Evolutionary conservation across 257 asterid species (phyloP).

Genomic region (Thymus quinquecostatus): DNA sequence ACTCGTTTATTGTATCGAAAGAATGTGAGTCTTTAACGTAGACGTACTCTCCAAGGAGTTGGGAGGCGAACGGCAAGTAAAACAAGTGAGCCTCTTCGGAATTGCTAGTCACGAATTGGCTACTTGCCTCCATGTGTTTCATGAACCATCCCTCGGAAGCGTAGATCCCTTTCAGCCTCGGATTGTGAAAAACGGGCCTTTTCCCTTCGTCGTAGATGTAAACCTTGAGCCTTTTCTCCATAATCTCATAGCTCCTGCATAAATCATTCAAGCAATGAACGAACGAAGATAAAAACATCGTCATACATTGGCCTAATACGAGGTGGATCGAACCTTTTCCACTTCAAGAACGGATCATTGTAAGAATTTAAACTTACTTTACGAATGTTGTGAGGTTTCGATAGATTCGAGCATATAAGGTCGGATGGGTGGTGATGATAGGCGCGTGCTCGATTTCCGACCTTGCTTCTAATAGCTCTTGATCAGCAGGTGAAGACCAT

Average conservation of each 20-base stretch:
- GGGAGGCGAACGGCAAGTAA: conserved; percentile 55
- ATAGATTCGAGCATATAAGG: conserved; percentile 61
- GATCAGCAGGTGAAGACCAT: conserved; percentile 64
- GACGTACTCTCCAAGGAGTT: conserved; percentile 35
- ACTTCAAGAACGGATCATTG: conserved; percentile 12
- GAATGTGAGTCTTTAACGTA: conserved; percentile 43
- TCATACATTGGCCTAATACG: background rate
- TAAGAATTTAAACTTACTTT: conserved; percentile 55
- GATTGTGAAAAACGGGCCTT: conserved; percentile 44
- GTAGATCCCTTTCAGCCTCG: conserved; percentile 48
- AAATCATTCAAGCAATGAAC: background rate
- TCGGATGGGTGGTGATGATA: conserved; percentile 25
- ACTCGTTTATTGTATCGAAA: conserved; percentile 34
- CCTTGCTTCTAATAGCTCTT: conserved; percentile 49
- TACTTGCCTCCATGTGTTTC: conserved; percentile 42
- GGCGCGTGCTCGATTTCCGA: conserved; percentile 47
- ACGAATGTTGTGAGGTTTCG: conserved; percentile 56
- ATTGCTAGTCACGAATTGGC: conserved; percentile 36
- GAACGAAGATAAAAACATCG: background rate
- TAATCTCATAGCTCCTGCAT: conserved; percentile 50
- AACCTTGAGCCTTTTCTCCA: conserved; percentile 50
- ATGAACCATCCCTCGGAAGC: conserved; percentile 63
- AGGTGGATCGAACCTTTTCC: background rate
- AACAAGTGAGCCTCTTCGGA: conserved; percentile 46
- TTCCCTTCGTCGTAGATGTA: conserved; percentile 46